Evolutionary conservation across 202 grass and related monocot species (phyloP), one percentile per base, ranked within the genome.

Genomic region (Dendrocalamus latiflorus): DNA sequence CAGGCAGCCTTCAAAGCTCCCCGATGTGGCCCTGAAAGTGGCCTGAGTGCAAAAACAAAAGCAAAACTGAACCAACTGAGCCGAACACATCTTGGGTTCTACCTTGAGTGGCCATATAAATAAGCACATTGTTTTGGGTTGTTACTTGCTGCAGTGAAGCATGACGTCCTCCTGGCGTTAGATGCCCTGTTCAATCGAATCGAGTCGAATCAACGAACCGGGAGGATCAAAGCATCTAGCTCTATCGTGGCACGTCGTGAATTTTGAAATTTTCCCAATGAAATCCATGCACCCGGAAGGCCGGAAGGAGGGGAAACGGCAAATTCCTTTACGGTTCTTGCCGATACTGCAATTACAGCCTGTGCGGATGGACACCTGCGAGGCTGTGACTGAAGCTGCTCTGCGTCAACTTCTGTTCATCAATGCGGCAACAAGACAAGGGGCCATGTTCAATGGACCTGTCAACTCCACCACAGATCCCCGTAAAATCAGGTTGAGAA

Each of bases 371-470:
- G 59, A 67, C 50, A 14, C 17, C 7, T n/a, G 74, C 57, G 41
- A 33, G 44, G 39, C 25, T 10, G 47, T 42, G 63, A 49, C 47
- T 18, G 63, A 56, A 68, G 34, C 20, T 58, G 5, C 3, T 25
- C 21, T 24, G 2, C 53, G 18, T 82, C 79, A 12, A 18, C 79
- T 12, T 82, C 25, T 48, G 79, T 50, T 62, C 79, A 82, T 82
- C 28, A 72, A 82, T 72, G 55, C 28, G 68, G 42, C n/a, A n/a
- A n/a, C 68, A 15, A 49, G 67, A 72, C 38, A 26, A 22, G 51
- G 16, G 9, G 65, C 18, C 74, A 62, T 62, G 53, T 75, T 59
- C 53, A 10, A 53, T 11, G 54, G 73, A 44, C 15, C 57, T 25
- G 20, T 30, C 24, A 14, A 54, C 48, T 14, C 60, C 47, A 36